Evolutionary conservation across 331 rosid species (phyloP), one percentile per base, ranked within the genome.

Genomic region (Stylosanthes scabra): DNA sequence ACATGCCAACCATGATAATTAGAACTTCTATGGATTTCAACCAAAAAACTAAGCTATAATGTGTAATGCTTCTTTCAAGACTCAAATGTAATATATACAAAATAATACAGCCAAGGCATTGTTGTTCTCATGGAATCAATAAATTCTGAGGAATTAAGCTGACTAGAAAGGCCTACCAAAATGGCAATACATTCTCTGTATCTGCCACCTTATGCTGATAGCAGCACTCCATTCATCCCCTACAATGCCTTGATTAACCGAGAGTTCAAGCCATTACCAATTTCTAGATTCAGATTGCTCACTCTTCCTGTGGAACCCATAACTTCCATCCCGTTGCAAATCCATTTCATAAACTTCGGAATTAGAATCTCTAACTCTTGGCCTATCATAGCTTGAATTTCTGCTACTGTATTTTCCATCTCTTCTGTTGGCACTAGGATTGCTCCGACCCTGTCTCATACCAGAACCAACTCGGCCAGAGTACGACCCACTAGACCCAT

Each of bases 341-440:
- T 76, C 85, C 97, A 91, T 89, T 71, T 89, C 92, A 62, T 81
- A 88, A 42, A 88, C 86, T 60, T 87, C 87, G 27, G 95, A 83
- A 14, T 56, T 55, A 37, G 75, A 61, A 57, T 54, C 81, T 61
- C 72, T 66, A 72, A 42, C 70, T 63, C 65, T 59, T 80, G 11
- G 27, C 8, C 74, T 82, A 73, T 76, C 72, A 77, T 82, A 72
- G 70, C 77, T 40, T 65, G 64, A 75, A 73, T 39, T 55, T 44
- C 58, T 28, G 65, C 67, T 63, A 61, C 66, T 49, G 47, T 49
- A 77, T 9, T 65, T 81, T 66, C 83, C 76, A 63, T 13, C 9
- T 2, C 66, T 60, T 71, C 74, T 44, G 16, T 66, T 64, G 7
- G 59, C n/a, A 45, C 14, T 28, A 55, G 86, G 58, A 60, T 70